phyloP scores from a whole-genome alignment of 2,329 filamentous ascomycete genomes.

The Verticillium isaacii region DNA sequence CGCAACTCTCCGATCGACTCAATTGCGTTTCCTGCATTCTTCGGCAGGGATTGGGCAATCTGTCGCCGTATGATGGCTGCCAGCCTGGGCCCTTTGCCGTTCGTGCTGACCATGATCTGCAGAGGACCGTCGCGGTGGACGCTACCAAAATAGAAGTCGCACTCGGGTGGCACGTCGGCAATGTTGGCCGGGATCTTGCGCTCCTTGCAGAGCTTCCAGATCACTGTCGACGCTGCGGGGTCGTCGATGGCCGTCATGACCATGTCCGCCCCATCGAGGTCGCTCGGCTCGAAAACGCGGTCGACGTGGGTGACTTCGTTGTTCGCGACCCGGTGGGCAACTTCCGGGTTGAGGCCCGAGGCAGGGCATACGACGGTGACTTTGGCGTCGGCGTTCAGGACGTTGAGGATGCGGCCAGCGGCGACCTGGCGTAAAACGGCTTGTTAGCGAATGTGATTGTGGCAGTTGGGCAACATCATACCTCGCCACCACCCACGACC shows the following conservation, averaged over 20 bases:
- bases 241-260: conserved; percentile 93
- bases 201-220: conserved; percentile 93
- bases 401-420: conserved; percentile 86
- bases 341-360: conserved; percentile 80
- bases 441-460: not conserved
- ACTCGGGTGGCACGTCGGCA: conserved; percentile 92
- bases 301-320: conserved; percentile 76
- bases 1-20: conserved; percentile 77
- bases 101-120: conserved; percentile 98
- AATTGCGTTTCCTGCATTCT: conserved; percentile 80
- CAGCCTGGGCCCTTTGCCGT: conserved; percentile 89
- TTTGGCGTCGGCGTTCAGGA: conserved; percentile 89
- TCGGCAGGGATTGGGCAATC: conserved; percentile 72
- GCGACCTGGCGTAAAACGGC: conserved; percentile 62
- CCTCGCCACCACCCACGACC: conserved; percentile 94
- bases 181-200: conserved; percentile 86
- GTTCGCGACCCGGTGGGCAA: conserved; percentile 72
- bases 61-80: conserved; percentile 80
- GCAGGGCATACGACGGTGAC: conserved; percentile 81
- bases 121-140: conserved; percentile 91
- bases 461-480: conserved; percentile 33
- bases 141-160: conserved; percentile 98
- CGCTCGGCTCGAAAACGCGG: conserved; percentile 78
- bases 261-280: conserved; percentile 80
- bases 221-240: conserved; percentile 78